phyloP scores from a whole-genome alignment of 1,139 yeast species.

The Nakaseomyces sp. region DNA sequence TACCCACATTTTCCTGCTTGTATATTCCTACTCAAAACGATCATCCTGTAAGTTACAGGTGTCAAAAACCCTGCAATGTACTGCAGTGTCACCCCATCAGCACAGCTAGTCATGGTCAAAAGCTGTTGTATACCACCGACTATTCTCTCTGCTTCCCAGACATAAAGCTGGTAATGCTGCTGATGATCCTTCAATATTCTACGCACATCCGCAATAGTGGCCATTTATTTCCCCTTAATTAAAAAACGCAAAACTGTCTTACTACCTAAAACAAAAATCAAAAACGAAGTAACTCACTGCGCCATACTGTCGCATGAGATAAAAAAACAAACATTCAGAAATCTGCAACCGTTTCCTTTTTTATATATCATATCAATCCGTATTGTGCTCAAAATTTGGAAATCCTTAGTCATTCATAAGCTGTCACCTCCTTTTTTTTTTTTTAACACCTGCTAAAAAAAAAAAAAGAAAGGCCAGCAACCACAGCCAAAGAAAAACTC shows the following conservation, averaged over 20 bases:
- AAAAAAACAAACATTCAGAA: too few relatives aligned
- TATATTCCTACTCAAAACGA: slow-evolving; percentile 8
- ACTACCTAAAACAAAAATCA: too few relatives aligned
- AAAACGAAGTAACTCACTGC: too few relatives aligned
- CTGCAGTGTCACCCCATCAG: slow-evolving; percentile 11
- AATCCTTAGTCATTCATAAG: not conserved
- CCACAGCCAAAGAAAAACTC: too few relatives aligned
- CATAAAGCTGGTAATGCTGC: slow-evolving; percentile 9
- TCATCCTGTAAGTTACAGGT: slow-evolving; percentile 6
- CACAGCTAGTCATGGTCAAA: slow-evolving; percentile 10
- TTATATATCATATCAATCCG: too few relatives aligned
- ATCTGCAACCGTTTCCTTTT: too few relatives aligned
- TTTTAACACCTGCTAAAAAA: too few relatives aligned
- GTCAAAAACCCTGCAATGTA: slow-evolving; percentile 10
- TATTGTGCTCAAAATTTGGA: too few relatives aligned
- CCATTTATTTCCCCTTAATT: not conserved
- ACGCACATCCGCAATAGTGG: not conserved
- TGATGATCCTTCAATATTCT: slow-evolving; percentile 7
- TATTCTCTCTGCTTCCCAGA: slow-evolving; percentile 9
- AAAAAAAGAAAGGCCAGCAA: too few relatives aligned
- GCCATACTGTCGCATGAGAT: too few relatives aligned
- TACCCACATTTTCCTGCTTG: slow-evolving; percentile 12
- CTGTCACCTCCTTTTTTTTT: not conserved
- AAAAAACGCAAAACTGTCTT: too few relatives aligned
- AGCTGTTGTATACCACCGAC: slow-evolving; percentile 3